These are phyloP conservation scores for Fusarium falciforme DNA, from an alignment of 2,329 filamentous ascomycete genomes.

Conservation along the genomic window DNA sequence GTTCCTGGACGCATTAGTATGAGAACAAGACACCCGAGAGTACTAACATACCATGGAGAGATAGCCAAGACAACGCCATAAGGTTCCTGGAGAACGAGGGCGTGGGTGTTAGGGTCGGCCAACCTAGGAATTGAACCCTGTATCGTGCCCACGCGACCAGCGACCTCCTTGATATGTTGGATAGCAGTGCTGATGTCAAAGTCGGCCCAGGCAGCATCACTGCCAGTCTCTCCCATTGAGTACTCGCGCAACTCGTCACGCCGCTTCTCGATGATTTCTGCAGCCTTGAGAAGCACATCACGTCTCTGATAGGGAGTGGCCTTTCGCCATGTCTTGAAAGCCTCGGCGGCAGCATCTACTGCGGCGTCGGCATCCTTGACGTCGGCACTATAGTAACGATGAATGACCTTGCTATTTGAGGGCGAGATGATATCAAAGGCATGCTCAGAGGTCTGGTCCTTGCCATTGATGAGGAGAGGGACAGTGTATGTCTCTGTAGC, in stretches of 20 bases:
- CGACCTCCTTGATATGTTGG: constrained; percentile 57
- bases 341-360: constrained; percentile 67
- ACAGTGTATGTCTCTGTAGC: constrained; percentile 39
- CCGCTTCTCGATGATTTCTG: constrained; percentile 70
- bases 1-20: constrained; percentile 57
- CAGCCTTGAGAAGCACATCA: constrained; percentile 76
- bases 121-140: constrained; percentile 52
- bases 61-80: constrained; percentile 84
- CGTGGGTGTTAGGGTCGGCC: constrained; percentile 52
- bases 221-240: constrained; percentile 65
- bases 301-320: constrained; percentile 71
- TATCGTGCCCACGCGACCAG: constrained; percentile 54
- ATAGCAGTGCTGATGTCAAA: constrained; percentile 53
- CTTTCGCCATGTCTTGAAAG: constrained; percentile 76
- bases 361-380: constrained; percentile 67
- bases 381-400: constrained; percentile 67
- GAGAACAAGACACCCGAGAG: background rate
- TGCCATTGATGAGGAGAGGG: constrained; percentile 57
- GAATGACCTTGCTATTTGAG: constrained; percentile 61
- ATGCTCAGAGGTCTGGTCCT: constrained; percentile 57
- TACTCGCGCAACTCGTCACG: constrained; percentile 70
- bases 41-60: constrained; percentile 75
- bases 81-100: constrained; percentile 78
- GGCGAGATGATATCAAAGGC: constrained; percentile 70
- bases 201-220: constrained; percentile 51